Evolutionary conservation across 148 eudicot species (phyloP), one percentile per base, ranked within the genome.

Genomic region (Cornus kousa): DNA sequence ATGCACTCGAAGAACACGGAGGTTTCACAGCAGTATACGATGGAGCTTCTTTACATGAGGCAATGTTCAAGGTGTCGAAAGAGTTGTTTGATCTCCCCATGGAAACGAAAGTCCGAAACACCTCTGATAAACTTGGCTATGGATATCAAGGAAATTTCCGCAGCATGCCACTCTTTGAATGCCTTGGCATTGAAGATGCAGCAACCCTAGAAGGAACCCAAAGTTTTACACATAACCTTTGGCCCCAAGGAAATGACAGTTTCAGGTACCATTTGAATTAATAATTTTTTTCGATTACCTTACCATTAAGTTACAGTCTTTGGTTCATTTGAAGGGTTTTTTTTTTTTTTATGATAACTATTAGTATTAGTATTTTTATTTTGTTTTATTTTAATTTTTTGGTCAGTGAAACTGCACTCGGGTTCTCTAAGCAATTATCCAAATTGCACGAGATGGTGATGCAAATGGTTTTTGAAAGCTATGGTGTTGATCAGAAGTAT

Each of bases 1-100:
- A 59, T 31, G 91, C 94, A 19, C 82, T 90, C 2, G 91, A 90
- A 84, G 80, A 86, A 9, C 85, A 87, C 40, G 94, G 90, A 3
- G 85, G 91, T 72, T 88, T 90, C 46, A 75, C 82, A 9, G 87
- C 81, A 0, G 37, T 71, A 6, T 87, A 78, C 67, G 88, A 86
- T 32, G 78, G 76, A 17, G 70, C 84, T 24, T 68, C 83, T 23
- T 5, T 60, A 17, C 84, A 82, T 68, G 24, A 81, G 67, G 76
- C 78, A 5, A 85, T 81, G 22, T 79, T 87, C 33, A 70, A 75
- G 23, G 81, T 77, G 28, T 33, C 76, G 16, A 39, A 83, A 40
- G 84, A 80, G 0, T 76, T 90, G 74, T 90, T 85, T 50, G 77
- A 74, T 19, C 89, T 90, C 7, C 91, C 91, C 28, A 16, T 10